Conservation (phyloP, 2,329 filamentous ascomycete species). For the Neocucurbitaria cava region DNA sequence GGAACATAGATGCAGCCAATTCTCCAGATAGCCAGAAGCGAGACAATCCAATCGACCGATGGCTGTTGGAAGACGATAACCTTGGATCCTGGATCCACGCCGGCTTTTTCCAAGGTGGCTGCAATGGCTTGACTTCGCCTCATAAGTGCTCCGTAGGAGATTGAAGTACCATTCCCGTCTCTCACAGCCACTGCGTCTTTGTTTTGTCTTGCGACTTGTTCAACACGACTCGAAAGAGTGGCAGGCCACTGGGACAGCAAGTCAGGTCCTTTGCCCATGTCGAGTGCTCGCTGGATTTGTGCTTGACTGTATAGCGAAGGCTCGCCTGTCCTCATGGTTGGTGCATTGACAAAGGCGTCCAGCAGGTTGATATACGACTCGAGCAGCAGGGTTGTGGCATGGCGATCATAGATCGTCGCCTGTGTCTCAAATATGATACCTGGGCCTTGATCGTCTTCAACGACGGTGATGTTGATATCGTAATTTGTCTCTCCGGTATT, state of each 20-base stretch:
- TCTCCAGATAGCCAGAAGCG: conserved; percentile 52
- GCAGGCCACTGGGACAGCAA: not conserved
- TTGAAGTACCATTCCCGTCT: too few relatives aligned
- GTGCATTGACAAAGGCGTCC: too few relatives aligned
- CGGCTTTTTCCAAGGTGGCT: too few relatives aligned
- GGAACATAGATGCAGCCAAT: conserved; percentile 47
- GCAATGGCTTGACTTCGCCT: too few relatives aligned
- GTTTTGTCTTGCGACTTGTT: too few relatives aligned
- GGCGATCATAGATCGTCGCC: not conserved
- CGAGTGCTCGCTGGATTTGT: not conserved
- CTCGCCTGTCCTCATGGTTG: too few relatives aligned
- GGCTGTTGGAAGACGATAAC: conserved; percentile 54
- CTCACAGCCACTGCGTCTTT: too few relatives aligned
- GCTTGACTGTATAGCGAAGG: too few relatives aligned
- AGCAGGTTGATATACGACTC: too few relatives aligned
- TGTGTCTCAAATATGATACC: not conserved
- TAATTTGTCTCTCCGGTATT: conserved; percentile 19
- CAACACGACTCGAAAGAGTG: not conserved
- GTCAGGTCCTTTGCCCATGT: too few relatives aligned
- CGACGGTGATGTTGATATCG: conserved; percentile 19
- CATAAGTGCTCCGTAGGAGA: too few relatives aligned
- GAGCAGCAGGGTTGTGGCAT: not conserved
- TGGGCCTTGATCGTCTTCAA: not conserved
- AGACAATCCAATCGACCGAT: conserved; percentile 43
- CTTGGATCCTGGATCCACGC: not conserved